Base-by-base conservation (phyloP, 768 basidiomycete species). In the Mycena albidolilacea region DNA sequence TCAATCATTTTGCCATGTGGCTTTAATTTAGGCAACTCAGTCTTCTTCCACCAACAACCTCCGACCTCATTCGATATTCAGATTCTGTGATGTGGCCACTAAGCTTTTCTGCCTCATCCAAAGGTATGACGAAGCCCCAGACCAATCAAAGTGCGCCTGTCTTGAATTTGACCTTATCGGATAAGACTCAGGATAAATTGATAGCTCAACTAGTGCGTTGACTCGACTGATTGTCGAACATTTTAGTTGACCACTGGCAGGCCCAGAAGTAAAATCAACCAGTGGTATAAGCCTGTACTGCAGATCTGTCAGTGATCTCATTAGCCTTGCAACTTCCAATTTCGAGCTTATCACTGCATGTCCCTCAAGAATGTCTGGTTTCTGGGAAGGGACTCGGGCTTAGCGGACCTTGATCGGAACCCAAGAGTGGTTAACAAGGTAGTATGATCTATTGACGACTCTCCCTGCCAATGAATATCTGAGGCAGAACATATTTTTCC, bases 1-100 rank as follows among this genome's bases (percentile, higher is more conserved):
- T 57, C 55, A 57, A 57, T 57, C 55, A 57, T 35, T 57, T 55
- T 35, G 55, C 55, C 55, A 57, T 35, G 55, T 37, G 55, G 23
- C 30, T 57, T 57, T 57, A 57, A 35, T 35, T 57, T 35, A 23
- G 7, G 52, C 23, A 35, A 8, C 7, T 8, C 23, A 2, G 11
- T 57, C 35, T 11, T 21, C 8, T 57, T 57, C 55, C 23, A 57
- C 46, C 21, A 57, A 57, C 12, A 30, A 30, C 30, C 30, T 30
- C 30, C 30, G 30, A 30, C 30, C 30, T 30, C 30, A 1, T 30
- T 30, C 30, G 30, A 3, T 30, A 3, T 30, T 30, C 30, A 30
- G 30, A 4, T 30, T 30, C 30, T 30, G 30, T 30, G 30, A 30
- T 30, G 30, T 30, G 30, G 30, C 4, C 30, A 30, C 30, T 4